Evolutionary conservation across 495 filamentous ascomycete species (phyloP).

Genomic region (Letharia columbiana): DNA sequence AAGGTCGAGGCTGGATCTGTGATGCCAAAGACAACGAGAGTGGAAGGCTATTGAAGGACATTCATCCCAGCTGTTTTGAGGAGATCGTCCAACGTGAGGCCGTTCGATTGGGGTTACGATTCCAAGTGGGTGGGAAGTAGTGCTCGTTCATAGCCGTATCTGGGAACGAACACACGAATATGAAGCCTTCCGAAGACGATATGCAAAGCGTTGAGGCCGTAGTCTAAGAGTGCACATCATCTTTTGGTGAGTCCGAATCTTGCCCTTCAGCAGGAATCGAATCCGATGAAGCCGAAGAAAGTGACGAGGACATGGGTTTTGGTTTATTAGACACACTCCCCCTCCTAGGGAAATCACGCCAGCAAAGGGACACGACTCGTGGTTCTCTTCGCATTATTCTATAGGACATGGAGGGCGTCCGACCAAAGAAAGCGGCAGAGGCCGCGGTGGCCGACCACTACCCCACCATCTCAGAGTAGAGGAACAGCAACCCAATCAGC

Average conservation of each 20-base stretch:
- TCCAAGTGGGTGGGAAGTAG: constrained; percentile 57
- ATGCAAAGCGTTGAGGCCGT: neutral
- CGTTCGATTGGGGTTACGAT: constrained; percentile 50
- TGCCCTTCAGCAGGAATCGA: too few species aligned
- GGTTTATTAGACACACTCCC: neutral
- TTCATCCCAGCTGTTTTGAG: constrained; percentile 38
- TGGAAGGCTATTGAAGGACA: constrained; percentile 39
- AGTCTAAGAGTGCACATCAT: neutral
- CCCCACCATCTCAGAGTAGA: too few species aligned
- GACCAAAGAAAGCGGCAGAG: too few species aligned
- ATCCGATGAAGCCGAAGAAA: neutral
- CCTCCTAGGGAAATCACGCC: too few species aligned
- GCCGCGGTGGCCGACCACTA: too few species aligned
- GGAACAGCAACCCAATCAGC: too few species aligned
- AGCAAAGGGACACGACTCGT: neutral
- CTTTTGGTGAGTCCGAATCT: too few species aligned
- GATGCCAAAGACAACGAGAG: constrained; percentile 40
- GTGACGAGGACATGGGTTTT: neutral
- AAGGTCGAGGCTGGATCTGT: constrained; percentile 55
- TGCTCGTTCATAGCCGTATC: constrained; percentile 61
- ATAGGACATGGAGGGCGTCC: neutral
- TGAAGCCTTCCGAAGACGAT: too few species aligned
- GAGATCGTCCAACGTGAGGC: constrained; percentile 57
- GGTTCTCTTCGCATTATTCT: neutral
- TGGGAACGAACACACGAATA: neutral